phyloP scores from a whole-genome alignment of 164 flowering plant genomes.

The Macadamia integrifolia region DNA sequence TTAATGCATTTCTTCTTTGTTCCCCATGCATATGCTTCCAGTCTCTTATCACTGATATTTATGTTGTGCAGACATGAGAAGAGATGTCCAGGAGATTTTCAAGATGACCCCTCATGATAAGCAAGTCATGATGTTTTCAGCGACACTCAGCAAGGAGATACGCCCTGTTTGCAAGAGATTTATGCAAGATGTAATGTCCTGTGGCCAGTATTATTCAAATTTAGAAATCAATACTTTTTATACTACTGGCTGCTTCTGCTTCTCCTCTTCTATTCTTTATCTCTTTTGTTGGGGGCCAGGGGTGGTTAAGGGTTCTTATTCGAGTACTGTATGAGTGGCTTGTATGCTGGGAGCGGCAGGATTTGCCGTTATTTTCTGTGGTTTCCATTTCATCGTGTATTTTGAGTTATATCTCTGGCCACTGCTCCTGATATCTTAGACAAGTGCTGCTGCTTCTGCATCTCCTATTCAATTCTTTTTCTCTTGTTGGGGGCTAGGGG shows the following conservation, averaged over 20 bases:
- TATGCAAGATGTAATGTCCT: conserved; percentile 99
- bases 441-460: too few relatives aligned
- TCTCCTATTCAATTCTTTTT: too few relatives aligned
- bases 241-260: neutral
- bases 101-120: conserved; percentile 99
- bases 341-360: neutral
- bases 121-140: conserved; percentile 99
- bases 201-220: conserved; percentile 50
- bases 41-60: neutral
- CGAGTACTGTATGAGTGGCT: conserved; percentile 6
- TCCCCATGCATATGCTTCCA: neutral
- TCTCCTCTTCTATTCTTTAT: too few relatives aligned
- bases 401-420: too few relatives aligned
- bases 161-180: conserved; percentile 99
- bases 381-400: too few relatives aligned
- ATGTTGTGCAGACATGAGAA: conserved; percentile 78
- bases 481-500: too few relatives aligned
- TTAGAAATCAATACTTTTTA: conserved; percentile 39
- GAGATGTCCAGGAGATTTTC: conserved; percentile 95
- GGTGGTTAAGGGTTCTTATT: conserved; percentile 3
- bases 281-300: too few relatives aligned
- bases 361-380: neutral
- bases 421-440: too few relatives aligned
- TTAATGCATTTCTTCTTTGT: neutral
- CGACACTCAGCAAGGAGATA: conserved; percentile 97